Evolutionary conservation across 1,284 basidiomycete species (phyloP).

Genomic region (Trametes hirsuta): DNA sequence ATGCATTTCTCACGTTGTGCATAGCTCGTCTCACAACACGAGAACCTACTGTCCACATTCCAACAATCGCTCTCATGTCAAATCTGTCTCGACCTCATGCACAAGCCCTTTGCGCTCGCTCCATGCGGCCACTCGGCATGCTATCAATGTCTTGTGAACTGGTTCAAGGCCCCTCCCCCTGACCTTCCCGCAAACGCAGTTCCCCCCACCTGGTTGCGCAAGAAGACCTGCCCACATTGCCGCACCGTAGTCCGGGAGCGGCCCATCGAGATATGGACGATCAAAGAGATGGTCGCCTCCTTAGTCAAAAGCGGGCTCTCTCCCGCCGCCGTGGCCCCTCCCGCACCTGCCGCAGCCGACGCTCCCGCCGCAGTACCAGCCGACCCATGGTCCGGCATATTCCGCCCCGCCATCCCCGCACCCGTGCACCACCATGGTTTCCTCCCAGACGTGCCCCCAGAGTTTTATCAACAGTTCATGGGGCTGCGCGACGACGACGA

Average conservation of each 20-base stretch:
- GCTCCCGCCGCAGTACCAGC: slow-evolving; percentile 8
- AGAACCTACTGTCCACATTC: slow-evolving; percentile 50
- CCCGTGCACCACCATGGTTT: slow-evolving; percentile 1
- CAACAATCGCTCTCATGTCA: slow-evolving; percentile 72
- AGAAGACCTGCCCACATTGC: slow-evolving; percentile 79
- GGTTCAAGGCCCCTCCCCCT: slow-evolving; percentile 60
- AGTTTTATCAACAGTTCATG: slow-evolving; percentile 41
- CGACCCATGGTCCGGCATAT: slow-evolving; percentile 68
- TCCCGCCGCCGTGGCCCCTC: slow-evolving; percentile 20
- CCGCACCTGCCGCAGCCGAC: slow-evolving; percentile 24
- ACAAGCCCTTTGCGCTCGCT: slow-evolving; percentile 68
- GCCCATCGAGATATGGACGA: slow-evolving; percentile 71
- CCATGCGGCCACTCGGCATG: slow-evolving; percentile 79
- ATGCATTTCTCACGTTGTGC: not conserved
- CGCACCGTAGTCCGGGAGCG: slow-evolving; percentile 61
- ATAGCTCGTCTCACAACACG: slow-evolving; percentile 49
- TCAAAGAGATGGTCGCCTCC: slow-evolving; percentile 65
- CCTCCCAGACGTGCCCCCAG: slow-evolving; percentile 23
- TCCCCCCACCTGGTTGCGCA: slow-evolving; percentile 37
- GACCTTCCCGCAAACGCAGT: slow-evolving; percentile 20
- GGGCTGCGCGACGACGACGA: slow-evolving; percentile 74
- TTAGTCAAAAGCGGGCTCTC: slow-evolving; percentile 57
- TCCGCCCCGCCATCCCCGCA: slow-evolving; percentile 34
- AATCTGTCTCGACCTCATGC: slow-evolving; percentile 72
- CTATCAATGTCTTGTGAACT: slow-evolving; percentile 68